phyloP scores from a whole-genome alignment of 1,284 basidiomycete genomes.

The Caloboletus firmus region DNA sequence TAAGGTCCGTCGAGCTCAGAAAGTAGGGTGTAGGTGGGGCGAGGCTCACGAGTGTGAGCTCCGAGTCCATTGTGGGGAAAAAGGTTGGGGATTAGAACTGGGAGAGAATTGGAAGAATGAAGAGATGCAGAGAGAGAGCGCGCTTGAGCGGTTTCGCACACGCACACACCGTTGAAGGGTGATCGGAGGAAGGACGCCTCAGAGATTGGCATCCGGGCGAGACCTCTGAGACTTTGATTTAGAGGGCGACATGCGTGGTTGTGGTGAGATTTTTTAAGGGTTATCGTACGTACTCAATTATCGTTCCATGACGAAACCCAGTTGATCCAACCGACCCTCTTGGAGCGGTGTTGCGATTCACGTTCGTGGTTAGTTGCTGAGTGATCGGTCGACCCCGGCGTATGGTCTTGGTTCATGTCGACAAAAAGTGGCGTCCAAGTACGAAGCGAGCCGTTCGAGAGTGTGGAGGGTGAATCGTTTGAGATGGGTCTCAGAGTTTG shows the following conservation, averaged over 20 bases:
- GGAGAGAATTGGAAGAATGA: neutral
- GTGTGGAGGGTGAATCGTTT: neutral
- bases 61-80: constrained; percentile 29
- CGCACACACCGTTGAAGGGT: neutral
- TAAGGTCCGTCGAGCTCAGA: constrained; percentile 21
- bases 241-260: neutral
- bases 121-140: neutral
- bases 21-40: constrained; percentile 33
- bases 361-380: neutral
- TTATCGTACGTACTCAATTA: constrained; percentile 3
- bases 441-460: neutral
- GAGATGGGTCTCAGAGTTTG: neutral
- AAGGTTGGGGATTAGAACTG: no score
- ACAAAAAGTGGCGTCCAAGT: neutral
- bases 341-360: neutral
- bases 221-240: neutral
- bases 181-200: neutral
- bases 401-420: neutral
- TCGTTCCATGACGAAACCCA: neutral
- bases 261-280: neutral
- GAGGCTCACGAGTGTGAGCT: constrained; percentile 27
- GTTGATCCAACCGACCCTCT: neutral
- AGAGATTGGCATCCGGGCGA: constrained; percentile 4
- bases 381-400: neutral
- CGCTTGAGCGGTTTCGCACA: neutral